Base-by-base conservation (phyloP, 164 flowering plant species). In the Piper betle region DNA sequence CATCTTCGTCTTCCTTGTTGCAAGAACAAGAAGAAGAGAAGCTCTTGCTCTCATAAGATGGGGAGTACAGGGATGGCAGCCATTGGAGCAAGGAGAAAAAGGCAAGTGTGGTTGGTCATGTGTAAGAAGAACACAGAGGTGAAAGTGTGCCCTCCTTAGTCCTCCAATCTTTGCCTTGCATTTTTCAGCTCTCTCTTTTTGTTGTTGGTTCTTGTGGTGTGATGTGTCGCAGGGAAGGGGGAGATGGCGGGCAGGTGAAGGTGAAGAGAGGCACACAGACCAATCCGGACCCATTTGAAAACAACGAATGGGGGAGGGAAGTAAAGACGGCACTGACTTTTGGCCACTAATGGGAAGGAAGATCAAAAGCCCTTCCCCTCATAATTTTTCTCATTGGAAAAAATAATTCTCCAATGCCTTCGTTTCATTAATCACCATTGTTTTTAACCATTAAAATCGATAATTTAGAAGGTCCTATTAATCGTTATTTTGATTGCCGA, bases 11-110 rank as follows among this genome's bases (percentile, higher is more conserved):
- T 25, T 25, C 33, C 33, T 25, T 25, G 33, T 25, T 25, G 33
- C 33, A 25, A 25, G 3, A 66, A 63, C 80, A 75, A 78, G 81
- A 80, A 71, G 81, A 72, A 61, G 62, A 64, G 63, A n/a, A 40
- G 68, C 58, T 57, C 55, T 66, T 15, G 52, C 69, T 65, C 69
- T 84, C 79, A 81, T 68, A 40, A 48, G 62, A 46, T 15, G 15
- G 10, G 12, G 33, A 8, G 39, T 42, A 53, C 65, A 54, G 64
- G 0, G 16, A 33, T 0, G 50, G 43, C 58, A 37, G 25, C 39
- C 58, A 17, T 6, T 25, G 33, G 33, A 25, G 33, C 33, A 25
- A 25, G 33, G 33, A 25, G 33, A 25, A 25, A 25, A 25, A 25
- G 33, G 33, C 33, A 25, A 25, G 33, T 25, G 33, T 25, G 33